Percentiles rank a stretch among this genome's conserved stretches.
phyloP scores from a whole-genome alignment of 495 filamentous ascomycete species.

The Xeromyces bisporus region DNA sequence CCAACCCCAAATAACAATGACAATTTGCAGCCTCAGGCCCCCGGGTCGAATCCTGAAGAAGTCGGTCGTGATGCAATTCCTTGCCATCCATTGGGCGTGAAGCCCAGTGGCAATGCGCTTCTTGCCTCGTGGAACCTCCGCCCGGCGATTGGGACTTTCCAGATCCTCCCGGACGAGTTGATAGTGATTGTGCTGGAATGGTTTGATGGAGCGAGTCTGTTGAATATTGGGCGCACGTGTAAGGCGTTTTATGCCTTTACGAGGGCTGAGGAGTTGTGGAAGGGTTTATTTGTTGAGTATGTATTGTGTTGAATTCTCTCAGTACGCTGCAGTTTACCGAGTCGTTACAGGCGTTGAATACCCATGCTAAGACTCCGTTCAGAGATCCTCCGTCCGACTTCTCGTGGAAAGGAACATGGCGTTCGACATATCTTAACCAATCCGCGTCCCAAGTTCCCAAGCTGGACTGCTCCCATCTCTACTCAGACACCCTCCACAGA shows the following conservation, averaged over 20 bases:
- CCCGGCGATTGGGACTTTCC: constrained; percentile 42
- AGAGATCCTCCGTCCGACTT: constrained; percentile 33
- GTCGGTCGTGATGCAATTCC: constrained; percentile 35
- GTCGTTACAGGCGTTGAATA: background rate
- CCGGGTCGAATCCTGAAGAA: constrained; percentile 2
- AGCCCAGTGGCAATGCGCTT: constrained; percentile 77
- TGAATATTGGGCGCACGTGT: constrained; percentile 62
- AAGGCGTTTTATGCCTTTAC: constrained; percentile 81
- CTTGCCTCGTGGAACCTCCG: constrained; percentile 49
- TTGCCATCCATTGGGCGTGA: constrained; percentile 69
- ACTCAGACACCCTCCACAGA: constrained; percentile 77
- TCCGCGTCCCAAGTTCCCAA: constrained; percentile 35
- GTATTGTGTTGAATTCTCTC: too few relatives aligned
- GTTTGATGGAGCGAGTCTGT: constrained; percentile 45
- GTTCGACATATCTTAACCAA: constrained; percentile 57
- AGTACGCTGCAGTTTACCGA: background rate
- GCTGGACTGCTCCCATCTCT: constrained; percentile 55
- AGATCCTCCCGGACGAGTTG: constrained; percentile 62
- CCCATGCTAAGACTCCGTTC: constrained; percentile 1
- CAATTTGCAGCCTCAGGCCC: constrained; percentile 10
- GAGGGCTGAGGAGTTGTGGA: constrained; percentile 80
- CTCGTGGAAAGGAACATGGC: constrained; percentile 76
- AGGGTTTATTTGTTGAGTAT: constrained; percentile 71
- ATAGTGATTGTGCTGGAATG: constrained; percentile 59
- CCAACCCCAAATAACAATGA: too few relatives aligned